phyloP scores from a whole-genome alignment of 345 rosid species.

The Salix udensis region DNA sequence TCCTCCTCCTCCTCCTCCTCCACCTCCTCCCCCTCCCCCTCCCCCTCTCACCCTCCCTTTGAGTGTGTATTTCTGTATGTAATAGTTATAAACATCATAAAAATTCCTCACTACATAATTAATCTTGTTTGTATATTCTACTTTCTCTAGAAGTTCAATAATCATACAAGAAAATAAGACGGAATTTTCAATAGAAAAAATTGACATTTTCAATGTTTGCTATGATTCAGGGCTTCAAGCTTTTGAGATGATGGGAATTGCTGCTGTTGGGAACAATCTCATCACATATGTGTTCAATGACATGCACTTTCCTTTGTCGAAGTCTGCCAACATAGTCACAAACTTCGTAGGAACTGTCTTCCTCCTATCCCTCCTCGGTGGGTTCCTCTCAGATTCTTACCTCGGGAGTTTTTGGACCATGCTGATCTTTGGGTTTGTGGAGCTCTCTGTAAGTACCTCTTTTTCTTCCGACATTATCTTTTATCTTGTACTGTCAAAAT shows the following conservation, averaged over 20 bases:
- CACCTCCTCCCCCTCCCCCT: background rate
- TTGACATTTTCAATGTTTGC: no score
- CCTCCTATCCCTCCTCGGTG: slow-evolving; percentile 80
- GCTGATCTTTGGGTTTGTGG: slow-evolving; percentile 49
- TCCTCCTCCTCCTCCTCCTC: slow-evolving; percentile 4
- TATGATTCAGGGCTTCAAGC: slow-evolving; percentile 47
- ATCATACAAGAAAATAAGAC: no score
- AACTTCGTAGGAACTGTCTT: slow-evolving; percentile 85
- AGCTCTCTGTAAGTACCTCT: slow-evolving; percentile 43
- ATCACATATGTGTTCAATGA: slow-evolving; percentile 62
- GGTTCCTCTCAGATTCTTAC: slow-evolving; percentile 79
- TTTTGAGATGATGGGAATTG: slow-evolving; percentile 71
- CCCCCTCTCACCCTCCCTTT: slow-evolving; percentile 2
- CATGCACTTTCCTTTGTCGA: slow-evolving; percentile 72
- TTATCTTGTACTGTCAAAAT: background rate
- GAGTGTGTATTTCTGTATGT: background rate
- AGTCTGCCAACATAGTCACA: slow-evolving; percentile 75
- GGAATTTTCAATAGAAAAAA: no score
- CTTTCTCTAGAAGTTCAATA: no score
- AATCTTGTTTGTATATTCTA: no score
- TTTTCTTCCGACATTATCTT: background rate
- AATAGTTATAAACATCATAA: background rate
- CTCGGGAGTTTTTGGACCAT: slow-evolving; percentile 61
- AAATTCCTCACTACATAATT: no score
- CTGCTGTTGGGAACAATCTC: slow-evolving; percentile 80